Base-by-base conservation (phyloP, 2,329 filamentous ascomycete species). In the Stenocarpella maydis region DNA sequence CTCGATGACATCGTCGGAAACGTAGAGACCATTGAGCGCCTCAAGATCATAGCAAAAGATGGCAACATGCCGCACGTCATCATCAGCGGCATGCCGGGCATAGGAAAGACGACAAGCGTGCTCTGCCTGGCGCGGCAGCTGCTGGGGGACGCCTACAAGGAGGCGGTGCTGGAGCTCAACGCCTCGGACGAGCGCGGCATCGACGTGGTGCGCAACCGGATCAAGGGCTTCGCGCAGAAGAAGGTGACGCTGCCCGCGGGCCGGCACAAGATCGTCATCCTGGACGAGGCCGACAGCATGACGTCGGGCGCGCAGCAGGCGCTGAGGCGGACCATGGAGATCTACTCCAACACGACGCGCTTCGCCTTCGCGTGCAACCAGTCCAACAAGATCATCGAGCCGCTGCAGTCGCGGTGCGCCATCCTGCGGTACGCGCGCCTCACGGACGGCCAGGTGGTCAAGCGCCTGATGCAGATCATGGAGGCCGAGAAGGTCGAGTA, bases 41-140 rank as follows among this genome's bases (percentile, higher is more conserved):
- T 99, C 76, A 98, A 98, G 79, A 98, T 99, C 77, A 98, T 99
- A 75, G 95, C 96, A 55, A 96, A 95, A 81, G 96, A 98, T 83
- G 96, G 96, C 75, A 99, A 99, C 82, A 98, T 99, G 95, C 96
- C 96, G 2, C 96, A 99, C 82, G 90, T 99, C 77, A 98, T 99
- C 81, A 98, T 99, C 77, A 97, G 94, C n/a, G 96, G 96, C 71
- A 98, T 97, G 94, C 96, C 96, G 24, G 96, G 96, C 77, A 99
- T 98, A 77, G 96, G 96, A 80, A 99, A 99, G 85, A 99, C 96
- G 4, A 98, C 96, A 0, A 97, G 94, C 68, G 91, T 99, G 68
- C 84, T 98, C 71, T 98, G 96, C 78, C 88, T 99, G 55, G 96
- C 96, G 21, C 89, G 95, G 70, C 95, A 98, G 79, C 83, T 99